These are phyloP conservation scores for Kwoniella pini DNA, from an alignment of 768 basidiomycete genomes.

Conservation along the genomic window DNA sequence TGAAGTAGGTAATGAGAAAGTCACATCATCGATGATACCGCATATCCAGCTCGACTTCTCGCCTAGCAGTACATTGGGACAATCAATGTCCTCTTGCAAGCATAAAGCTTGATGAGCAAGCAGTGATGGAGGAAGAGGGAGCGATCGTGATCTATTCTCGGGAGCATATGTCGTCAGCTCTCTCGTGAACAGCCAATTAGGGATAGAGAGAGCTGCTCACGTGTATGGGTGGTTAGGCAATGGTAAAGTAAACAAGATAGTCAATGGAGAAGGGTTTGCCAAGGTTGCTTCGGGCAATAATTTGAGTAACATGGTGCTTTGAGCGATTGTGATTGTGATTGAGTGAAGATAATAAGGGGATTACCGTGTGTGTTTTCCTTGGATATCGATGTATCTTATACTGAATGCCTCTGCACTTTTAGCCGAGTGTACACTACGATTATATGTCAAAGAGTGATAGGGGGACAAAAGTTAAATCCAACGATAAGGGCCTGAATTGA, in stretches of 20 bases:
- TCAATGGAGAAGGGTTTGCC: conserved; percentile 47
- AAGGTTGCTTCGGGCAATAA: conserved; percentile 49
- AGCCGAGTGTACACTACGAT: no score
- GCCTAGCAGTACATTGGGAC: conserved; percentile 51
- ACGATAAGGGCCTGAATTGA: neutral
- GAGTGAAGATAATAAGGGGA: no score
- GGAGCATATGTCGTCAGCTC: conserved; percentile 2
- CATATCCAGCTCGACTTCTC: conserved; percentile 55
- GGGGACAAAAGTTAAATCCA: neutral
- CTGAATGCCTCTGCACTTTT: no score
- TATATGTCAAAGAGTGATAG: no score
- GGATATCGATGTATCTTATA: no score
- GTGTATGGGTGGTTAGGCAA: conserved; percentile 50
- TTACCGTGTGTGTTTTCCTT: no score
- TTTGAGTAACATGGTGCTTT: conserved; percentile 51
- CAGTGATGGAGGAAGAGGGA: conserved; percentile 53
- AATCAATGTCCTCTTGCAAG: conserved; percentile 50
- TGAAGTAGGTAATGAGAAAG: conserved; percentile 46
- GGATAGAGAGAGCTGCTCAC: conserved; percentile 18
- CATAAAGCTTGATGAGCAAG: conserved; percentile 48
- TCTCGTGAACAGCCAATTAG: neutral
- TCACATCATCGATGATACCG: conserved; percentile 54
- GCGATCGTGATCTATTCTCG: conserved; percentile 28
- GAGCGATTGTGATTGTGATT: neutral
- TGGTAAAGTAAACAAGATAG: conserved; percentile 56